Percentiles rank a stretch among this genome's conserved stretches.
Evolutionary conservation across 805 yeast species (phyloP).

Genomic region (Ogataea wickerhamii): DNA sequence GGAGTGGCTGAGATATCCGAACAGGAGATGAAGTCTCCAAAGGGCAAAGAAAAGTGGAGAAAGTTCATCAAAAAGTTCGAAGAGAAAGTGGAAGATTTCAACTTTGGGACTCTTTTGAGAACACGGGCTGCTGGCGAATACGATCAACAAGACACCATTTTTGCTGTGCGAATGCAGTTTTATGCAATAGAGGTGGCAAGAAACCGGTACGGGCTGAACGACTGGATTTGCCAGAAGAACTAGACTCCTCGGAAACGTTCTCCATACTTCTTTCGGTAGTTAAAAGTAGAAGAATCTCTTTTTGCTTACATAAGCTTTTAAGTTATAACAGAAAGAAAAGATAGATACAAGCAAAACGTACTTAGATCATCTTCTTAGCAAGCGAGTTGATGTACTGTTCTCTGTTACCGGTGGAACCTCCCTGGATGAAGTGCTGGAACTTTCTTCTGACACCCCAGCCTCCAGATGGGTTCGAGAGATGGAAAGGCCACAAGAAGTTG

Average conservation of each 20-base stretch:
- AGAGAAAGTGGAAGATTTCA: slow-evolving; percentile 77
- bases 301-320: slow-evolving; percentile 2
- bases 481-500: slow-evolving; percentile 98
- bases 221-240: slow-evolving; percentile 68
- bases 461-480: slow-evolving; percentile 94
- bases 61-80: slow-evolving; percentile 78
- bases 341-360: slow-evolving; percentile 1
- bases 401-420: slow-evolving; percentile 99
- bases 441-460: slow-evolving; percentile 97
- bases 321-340: neutral
- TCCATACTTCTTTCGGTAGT: slow-evolving; percentile 9
- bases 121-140: slow-evolving; percentile 69
- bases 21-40: slow-evolving; percentile 73
- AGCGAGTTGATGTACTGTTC: slow-evolving; percentile 93
- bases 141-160: slow-evolving; percentile 77
- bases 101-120: slow-evolving; percentile 92
- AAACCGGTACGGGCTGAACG: slow-evolving; percentile 85
- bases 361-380: slow-evolving; percentile 88
- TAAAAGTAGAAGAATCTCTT: too few species aligned
- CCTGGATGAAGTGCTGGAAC: slow-evolving; percentile 95
- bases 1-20: slow-evolving; percentile 61
- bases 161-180: slow-evolving; percentile 90
- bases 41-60: slow-evolving; percentile 91
- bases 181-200: slow-evolving; percentile 93
- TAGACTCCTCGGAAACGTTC: too few species aligned